These are phyloP conservation scores for Plenodomus lindquistii DNA, from an alignment of 2,329 filamentous ascomycete genomes.

Conservation along the genomic window DNA sequence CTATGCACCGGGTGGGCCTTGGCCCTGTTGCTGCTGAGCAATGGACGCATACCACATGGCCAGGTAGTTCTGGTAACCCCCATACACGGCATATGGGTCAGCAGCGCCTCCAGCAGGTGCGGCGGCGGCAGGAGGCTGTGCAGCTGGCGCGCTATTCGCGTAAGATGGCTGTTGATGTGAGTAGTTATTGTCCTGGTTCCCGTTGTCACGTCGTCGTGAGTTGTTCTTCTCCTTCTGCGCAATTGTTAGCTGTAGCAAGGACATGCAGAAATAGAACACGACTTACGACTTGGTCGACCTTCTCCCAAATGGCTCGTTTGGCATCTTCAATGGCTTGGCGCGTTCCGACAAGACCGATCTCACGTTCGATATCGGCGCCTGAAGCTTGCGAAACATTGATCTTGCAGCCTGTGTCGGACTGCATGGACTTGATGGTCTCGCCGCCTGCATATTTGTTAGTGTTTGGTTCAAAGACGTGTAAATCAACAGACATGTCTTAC, in stretches of 20 bases:
- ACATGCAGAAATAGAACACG: background rate
- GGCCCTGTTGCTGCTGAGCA: constrained; percentile 54
- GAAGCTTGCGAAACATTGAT: constrained; percentile 88
- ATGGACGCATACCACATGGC: constrained; percentile 79
- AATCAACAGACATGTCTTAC: constrained; percentile 32
- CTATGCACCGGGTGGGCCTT: constrained; percentile 43
- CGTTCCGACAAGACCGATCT: constrained; percentile 82
- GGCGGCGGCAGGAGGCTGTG: constrained; percentile 30
- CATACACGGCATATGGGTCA: constrained; percentile 73
- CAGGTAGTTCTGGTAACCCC: constrained; percentile 80
- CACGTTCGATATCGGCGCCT: constrained; percentile 78
- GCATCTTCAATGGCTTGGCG: constrained; percentile 77
- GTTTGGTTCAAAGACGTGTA: background rate
- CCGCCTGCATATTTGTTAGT: constrained; percentile 58
- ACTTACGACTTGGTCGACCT: constrained; percentile 85
- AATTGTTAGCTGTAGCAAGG: constrained; percentile 17
- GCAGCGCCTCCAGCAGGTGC: constrained; percentile 43
- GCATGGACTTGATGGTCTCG: constrained; percentile 94
- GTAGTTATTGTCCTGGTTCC: constrained; percentile 49
- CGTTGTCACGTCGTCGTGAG: constrained; percentile 46
- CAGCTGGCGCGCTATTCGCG: constrained; percentile 39
- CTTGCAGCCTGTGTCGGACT: constrained; percentile 84
- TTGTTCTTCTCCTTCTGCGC: constrained; percentile 53
- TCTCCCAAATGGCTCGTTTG: constrained; percentile 85
- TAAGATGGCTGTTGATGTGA: constrained; percentile 51